phyloP scores from a whole-genome alignment of 2,329 filamentous ascomycete genomes.

The Aspergillus quadrilineatus region DNA sequence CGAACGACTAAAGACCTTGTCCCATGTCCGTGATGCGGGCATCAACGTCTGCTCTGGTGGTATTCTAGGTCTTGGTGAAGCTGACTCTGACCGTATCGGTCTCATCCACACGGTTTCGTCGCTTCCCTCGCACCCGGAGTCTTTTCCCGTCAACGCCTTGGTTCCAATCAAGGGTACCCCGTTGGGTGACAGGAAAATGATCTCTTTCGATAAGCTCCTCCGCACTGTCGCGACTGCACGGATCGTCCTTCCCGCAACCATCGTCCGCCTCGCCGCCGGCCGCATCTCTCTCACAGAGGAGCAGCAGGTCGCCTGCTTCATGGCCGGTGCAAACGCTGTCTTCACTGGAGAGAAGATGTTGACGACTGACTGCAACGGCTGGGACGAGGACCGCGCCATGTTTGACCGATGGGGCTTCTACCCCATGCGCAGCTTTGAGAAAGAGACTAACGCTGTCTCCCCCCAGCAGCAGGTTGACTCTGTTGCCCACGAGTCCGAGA shows the following conservation, averaged over 20 bases:
- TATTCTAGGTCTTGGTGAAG: conserved; percentile 82
- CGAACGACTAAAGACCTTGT: conserved; percentile 76
- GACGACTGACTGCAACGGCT: conserved; percentile 86
- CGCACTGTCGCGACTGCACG: conserved; percentile 82
- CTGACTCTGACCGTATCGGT: conserved; percentile 74
- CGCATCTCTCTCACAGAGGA: conserved; percentile 82
- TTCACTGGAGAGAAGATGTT: conserved; percentile 96
- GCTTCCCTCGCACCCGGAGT: conserved; percentile 79
- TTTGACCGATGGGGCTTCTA: conserved; percentile 79
- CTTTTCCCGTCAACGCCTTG: conserved; percentile 86
- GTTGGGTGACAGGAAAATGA: conserved; percentile 69
- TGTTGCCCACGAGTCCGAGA: conserved; percentile 8
- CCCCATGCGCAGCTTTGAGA: conserved; percentile 67
- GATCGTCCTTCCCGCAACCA: conserved; percentile 78
- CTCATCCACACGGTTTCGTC: conserved; percentile 80
- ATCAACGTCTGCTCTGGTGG: conserved; percentile 89
- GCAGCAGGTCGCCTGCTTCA: conserved; percentile 85
- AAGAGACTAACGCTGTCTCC: conserved; percentile 16
- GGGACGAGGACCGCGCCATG: conserved; percentile 83
- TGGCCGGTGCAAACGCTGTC: conserved; percentile 89
- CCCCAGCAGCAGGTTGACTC: conserved; percentile 5
- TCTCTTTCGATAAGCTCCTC: conserved; percentile 75
- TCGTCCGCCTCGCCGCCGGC: conserved; percentile 82
- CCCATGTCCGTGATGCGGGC: conserved; percentile 78
- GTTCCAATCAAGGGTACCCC: conserved; percentile 91